phyloP scores from a whole-genome alignment of 306 rosid species.

The Luffa aegyptiaca region DNA sequence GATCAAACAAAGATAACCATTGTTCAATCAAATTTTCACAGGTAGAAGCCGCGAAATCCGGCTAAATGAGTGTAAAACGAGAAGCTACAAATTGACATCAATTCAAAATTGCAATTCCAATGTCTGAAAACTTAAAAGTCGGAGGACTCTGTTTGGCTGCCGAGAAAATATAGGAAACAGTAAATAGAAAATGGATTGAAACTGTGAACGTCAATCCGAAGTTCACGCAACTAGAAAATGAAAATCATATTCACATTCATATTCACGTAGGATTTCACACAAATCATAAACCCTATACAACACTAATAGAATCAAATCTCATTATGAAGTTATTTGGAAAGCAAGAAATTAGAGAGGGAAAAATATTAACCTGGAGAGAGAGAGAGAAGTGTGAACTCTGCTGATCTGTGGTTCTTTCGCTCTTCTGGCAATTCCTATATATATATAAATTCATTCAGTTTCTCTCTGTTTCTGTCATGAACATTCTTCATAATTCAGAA shows the following conservation, averaged over 20 bases:
- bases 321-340: not conserved
- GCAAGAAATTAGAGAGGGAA: not conserved
- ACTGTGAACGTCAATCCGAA: not conserved
- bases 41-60: not conserved
- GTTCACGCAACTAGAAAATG: not conserved
- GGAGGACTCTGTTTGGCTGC: constrained; percentile 8
- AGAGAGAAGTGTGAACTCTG: not conserved
- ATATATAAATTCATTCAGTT: not conserved
- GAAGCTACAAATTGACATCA: not conserved
- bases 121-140: not conserved
- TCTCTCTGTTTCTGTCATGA: not conserved
- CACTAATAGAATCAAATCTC: not conserved
- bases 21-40: not conserved
- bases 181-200: not conserved
- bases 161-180: constrained; percentile 3
- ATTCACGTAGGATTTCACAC: not conserved
- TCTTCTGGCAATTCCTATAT: not conserved
- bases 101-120: not conserved
- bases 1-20: not conserved
- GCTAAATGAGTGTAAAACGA: not conserved
- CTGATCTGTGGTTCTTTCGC: not conserved
- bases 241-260: not conserved
- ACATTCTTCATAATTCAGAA: not conserved
- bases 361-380: not conserved
- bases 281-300: not conserved